Evolutionary conservation across 495 filamentous ascomycete genomes (phyloP).

Genomic region (Penicillium steckii): DNA sequence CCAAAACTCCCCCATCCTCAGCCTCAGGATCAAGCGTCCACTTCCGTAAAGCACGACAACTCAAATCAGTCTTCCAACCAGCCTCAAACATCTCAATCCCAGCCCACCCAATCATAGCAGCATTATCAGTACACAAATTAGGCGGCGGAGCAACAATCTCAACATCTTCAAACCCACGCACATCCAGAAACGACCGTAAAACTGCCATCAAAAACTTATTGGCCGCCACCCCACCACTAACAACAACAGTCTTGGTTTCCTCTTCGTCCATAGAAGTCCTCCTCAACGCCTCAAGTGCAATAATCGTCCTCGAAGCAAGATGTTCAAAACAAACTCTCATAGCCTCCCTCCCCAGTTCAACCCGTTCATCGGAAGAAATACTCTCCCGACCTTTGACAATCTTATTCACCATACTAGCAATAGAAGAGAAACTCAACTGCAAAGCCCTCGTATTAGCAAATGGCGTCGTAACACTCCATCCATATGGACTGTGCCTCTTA

Average conservation of each 20-base stretch:
- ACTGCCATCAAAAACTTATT: slow-evolving; percentile 75
- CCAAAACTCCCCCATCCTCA: slow-evolving; percentile 52
- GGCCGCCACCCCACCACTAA: slow-evolving; percentile 86
- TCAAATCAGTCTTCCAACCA: slow-evolving; percentile 65
- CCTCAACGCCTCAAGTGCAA: slow-evolving; percentile 55
- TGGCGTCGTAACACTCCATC: slow-evolving; percentile 58
- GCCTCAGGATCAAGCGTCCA: slow-evolving; percentile 73
- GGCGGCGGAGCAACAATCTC: slow-evolving; percentile 69
- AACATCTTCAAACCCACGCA: slow-evolving; percentile 61
- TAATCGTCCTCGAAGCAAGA: slow-evolving; percentile 66
- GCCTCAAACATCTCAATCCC: slow-evolving; percentile 88
- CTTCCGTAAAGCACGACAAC: slow-evolving; percentile 59
- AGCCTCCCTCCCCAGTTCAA: slow-evolving; percentile 61
- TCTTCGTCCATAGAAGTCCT: slow-evolving; percentile 19
- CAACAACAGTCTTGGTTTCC: slow-evolving; percentile 62
- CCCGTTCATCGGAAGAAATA: slow-evolving; percentile 48
- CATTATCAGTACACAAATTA: slow-evolving; percentile 86
- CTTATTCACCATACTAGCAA: slow-evolving; percentile 53
- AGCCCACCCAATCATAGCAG: slow-evolving; percentile 97
- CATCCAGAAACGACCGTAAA: slow-evolving; percentile 59
- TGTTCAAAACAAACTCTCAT: slow-evolving; percentile 91
- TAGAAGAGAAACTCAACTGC: slow-evolving; percentile 64
- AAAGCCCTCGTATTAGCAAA: slow-evolving; percentile 50
- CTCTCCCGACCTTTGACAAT: slow-evolving; percentile 33
- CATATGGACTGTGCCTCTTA: slow-evolving; percentile 42